These are phyloP conservation scores for Lepidium africanum DNA, from an alignment of 345 rosid genomes.

Conservation along the genomic window DNA sequence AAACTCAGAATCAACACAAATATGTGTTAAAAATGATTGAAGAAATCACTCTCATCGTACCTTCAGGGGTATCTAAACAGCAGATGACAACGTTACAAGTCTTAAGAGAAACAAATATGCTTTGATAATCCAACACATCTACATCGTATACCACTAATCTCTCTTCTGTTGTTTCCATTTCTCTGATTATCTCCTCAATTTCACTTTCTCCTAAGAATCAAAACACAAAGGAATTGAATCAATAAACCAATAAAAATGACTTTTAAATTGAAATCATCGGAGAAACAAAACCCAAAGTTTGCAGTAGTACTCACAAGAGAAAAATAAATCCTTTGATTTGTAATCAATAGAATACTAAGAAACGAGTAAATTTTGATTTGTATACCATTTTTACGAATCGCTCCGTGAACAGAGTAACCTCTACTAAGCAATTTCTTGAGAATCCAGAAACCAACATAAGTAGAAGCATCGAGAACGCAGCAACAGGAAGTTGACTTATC, in stretches of 20 bases:
- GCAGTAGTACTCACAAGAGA: too few relatives aligned
- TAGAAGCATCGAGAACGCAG: conserved; percentile 86
- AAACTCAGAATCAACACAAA: neutral
- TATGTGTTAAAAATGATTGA: neutral
- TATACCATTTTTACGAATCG: conserved; percentile 61
- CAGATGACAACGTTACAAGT: conserved; percentile 67
- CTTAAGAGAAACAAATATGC: conserved; percentile 58
- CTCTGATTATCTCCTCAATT: conserved; percentile 53
- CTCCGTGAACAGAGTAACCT: conserved; percentile 83
- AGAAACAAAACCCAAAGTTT: too few relatives aligned
- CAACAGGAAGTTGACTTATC: conserved; percentile 35
- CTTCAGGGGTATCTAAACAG: conserved; percentile 60
- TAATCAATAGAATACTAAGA: too few relatives aligned
- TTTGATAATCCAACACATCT: conserved; percentile 72
- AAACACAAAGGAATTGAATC: neutral
- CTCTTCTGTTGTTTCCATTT: conserved; percentile 53
- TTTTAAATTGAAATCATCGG: neutral
- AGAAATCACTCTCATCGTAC: conserved; percentile 45
- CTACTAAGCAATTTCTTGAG: conserved; percentile 56
- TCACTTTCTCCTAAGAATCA: conserved; percentile 42
- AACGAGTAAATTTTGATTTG: too few relatives aligned
- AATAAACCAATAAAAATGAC: neutral
- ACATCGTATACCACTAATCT: conserved; percentile 43
- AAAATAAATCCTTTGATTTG: too few relatives aligned
- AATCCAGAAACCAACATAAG: conserved; percentile 83